Base-by-base conservation (phyloP, 176 grass and related monocot genomes). In the Ampelocalamus luodianensis region DNA sequence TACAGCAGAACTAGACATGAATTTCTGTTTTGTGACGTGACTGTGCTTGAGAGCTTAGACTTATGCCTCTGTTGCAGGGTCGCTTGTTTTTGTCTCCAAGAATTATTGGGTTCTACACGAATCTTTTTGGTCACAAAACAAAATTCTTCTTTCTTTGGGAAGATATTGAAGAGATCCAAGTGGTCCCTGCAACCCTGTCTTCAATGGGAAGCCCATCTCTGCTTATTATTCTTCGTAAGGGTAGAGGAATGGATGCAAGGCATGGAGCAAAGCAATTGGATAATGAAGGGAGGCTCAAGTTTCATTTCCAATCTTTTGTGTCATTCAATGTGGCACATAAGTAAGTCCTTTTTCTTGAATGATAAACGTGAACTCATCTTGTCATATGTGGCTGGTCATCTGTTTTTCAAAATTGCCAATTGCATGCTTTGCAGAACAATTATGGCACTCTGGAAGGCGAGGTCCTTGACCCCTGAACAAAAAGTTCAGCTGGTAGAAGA, bases 81-180 rank as follows among this genome's bases (percentile, higher is more conserved):
- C 91, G 96, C 14, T 76, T 98, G 22, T 98, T 98, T 90, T 49
- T 98, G 43, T 98, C 96, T 80, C 96, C 96, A 77, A 92, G 96
- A 90, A 98, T 98, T 88, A 88, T 95, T 81, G 96, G 96, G 37
- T 98, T 98, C 65, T 92, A 98, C 65, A 88, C 96, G 0, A 98
- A 92, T 82, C 74, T 98, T 37, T 98, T 98, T 65, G 96, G 96
- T 13, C 96, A 92, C 78, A 98, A 95, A 90, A 98, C 96, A 61
- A 98, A 95, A 67, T 98, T 98, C 83, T 98, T 98, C 90, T 94
- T 95, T 83, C 93, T 98, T 82, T 98, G 96, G 96, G 93, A 98
- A 82, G 96, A 98, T 90, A 98, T 98, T 90, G 96, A 98, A 62
- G 91, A 98, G 26, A 89, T 98, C 17, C 77, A 92, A 77, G 77